Conservation (phyloP, 345 rosid genomes). For the Salix brachista region DNA sequence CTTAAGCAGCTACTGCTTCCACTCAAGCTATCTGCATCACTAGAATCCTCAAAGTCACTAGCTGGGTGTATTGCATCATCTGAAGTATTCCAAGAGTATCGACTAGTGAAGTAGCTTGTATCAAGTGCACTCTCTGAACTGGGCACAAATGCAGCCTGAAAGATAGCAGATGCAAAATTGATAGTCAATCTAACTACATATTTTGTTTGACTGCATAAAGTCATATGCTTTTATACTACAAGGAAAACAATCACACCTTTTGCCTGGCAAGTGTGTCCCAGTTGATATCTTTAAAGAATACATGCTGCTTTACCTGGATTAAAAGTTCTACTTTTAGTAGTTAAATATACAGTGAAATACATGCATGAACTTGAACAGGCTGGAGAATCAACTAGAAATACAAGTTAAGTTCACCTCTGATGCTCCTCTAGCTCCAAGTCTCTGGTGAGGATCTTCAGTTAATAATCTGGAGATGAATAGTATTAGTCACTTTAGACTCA, state of each 20-base stretch:
- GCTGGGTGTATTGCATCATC: constrained; percentile 58
- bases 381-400: constrained; percentile 5
- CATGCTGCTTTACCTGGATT: constrained; percentile 84
- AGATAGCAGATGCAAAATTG: constrained; percentile 15
- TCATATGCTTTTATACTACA: neutral
- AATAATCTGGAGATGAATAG: constrained; percentile 54
- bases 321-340: constrained; percentile 13
- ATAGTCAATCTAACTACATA: constrained; percentile 7
- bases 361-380: neutral
- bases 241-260: constrained; percentile 47
- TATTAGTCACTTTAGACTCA: neutral
- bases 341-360: neutral
- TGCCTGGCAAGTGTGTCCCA: constrained; percentile 99
- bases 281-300: constrained; percentile 85
- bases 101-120: constrained; percentile 97
- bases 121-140: constrained; percentile 88
- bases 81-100: constrained; percentile 81
- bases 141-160: constrained; percentile 96
- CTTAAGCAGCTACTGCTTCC: constrained; percentile 79
- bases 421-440: constrained; percentile 97
- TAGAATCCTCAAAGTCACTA: constrained; percentile 77
- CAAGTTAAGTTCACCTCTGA: constrained; percentile 58
- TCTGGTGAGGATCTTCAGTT: constrained; percentile 95
- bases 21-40: constrained; percentile 89
- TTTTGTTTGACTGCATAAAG: neutral